Evolutionary conservation across 164 flowering plant species (phyloP), one percentile per base, ranked within the genome.

Genomic region (Magnolia officinalis): DNA sequence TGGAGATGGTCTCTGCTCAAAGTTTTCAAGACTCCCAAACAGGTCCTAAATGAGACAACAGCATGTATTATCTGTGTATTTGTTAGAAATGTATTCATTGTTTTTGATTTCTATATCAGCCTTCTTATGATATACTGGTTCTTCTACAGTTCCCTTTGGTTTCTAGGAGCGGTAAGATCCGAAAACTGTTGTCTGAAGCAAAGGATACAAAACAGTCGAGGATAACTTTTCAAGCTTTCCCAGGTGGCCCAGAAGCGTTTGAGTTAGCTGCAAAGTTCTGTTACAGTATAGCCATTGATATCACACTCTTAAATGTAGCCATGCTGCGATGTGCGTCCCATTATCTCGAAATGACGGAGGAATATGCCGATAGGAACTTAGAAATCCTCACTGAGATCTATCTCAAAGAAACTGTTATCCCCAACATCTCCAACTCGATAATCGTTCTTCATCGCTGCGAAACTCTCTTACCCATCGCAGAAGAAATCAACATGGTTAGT

Each of bases 201-300:
- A 93, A 87, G 76, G 98, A 96, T 72, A 75, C 94, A 49, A 91
- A 91, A 76, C 59, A 82, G 13, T 80, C 92, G 9, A 74, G 89
- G 69, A 82, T 96, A 51, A 85, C 31, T 75, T 87, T 96, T 4
- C 78, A 87, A 0, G 73, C 78, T 19, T 63, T 90, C 9, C 99
- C 99, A 0, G 99, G 99, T n/a, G 97, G 99, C 52, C 49, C 98
- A 7, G 95, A 90, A 79, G 94, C 95, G 72, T 96, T 96, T 68
- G 98, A 96, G 83, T 81, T 86, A 24, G 95, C 93, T 65, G 96
- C 97, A 52, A 96, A 96, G 84, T 94, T 90, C 87, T 94, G 98
- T 66, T 96, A 94, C 68, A 97, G 99, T 2, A 79, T 94, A 29
- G 85, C 87, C 79, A 79, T 88, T 8, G 98, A 94, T 76, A 85